Conservation (phyloP, 805 yeast species). For the Myxozyma neotropica region DNA sequence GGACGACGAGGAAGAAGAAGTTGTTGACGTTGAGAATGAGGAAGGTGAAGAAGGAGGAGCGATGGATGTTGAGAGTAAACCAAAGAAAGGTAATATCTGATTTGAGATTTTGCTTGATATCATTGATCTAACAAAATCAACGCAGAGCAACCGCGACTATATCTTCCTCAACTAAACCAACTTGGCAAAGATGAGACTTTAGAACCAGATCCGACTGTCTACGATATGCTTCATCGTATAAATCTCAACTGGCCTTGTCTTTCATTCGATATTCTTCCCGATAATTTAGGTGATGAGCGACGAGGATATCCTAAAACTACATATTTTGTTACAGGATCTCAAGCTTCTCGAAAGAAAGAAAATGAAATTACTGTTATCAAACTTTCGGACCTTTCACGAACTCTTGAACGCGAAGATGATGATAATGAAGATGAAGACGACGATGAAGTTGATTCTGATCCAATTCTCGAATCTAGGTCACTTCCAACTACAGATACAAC, state of each 20-base stretch:
- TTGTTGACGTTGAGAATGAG: slow-evolving; percentile 34
- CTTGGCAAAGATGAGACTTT: slow-evolving; percentile 93
- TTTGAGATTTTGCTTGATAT: background rate
- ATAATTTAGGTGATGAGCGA: slow-evolving; percentile 82
- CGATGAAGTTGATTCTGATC: slow-evolving; percentile 58
- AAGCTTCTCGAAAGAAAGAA: slow-evolving; percentile 82
- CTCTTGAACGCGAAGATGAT: slow-evolving; percentile 81
- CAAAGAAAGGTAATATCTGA: slow-evolving; percentile 41
- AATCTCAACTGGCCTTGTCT: slow-evolving; percentile 97
- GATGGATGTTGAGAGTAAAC: slow-evolving; percentile 39
- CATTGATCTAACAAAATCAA: slow-evolving; percentile 32
- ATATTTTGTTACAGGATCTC: slow-evolving; percentile 89
- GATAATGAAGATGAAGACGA: slow-evolving; percentile 74
- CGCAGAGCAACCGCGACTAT: slow-evolving; percentile 52
- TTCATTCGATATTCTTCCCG: slow-evolving; percentile 87
- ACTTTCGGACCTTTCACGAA: slow-evolving; percentile 77
- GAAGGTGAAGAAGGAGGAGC: slow-evolving; percentile 24
- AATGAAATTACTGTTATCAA: slow-evolving; percentile 86
- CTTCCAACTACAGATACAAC: slow-evolving; percentile 80
- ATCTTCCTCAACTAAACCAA: slow-evolving; percentile 86
- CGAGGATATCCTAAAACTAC: slow-evolving; percentile 85
- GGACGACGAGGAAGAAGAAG: slow-evolving; percentile 47
- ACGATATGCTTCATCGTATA: slow-evolving; percentile 93
- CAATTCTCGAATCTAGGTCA: slow-evolving; percentile 83
- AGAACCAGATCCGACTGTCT: slow-evolving; percentile 95